Evolutionary conservation across 2,329 filamentous ascomycete genomes (phyloP).

Genomic region (Phoma sp.): DNA sequence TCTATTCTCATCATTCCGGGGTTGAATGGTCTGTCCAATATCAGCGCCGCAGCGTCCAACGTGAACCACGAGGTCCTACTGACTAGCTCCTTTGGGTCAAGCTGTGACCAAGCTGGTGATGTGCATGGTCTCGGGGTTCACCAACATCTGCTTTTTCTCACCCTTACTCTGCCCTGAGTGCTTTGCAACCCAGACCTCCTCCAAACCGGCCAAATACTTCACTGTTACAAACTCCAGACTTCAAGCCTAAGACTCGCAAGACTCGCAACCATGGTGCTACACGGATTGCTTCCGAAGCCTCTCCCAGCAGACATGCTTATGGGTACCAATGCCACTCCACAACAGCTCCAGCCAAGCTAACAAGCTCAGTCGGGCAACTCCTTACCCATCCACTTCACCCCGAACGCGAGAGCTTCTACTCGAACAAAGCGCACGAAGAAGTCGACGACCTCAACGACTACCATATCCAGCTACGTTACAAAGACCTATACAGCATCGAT

Average conservation of each 20-base stretch:
- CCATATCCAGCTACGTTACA: slow-evolving; percentile 49
- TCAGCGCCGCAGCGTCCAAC: slow-evolving; percentile 15
- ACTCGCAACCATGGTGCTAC: no score
- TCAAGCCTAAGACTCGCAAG: no score
- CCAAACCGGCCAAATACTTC: background rate
- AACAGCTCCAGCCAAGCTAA: slow-evolving; percentile 13
- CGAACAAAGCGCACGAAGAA: slow-evolving; percentile 38
- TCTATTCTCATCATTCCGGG: background rate
- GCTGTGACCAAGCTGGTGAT: slow-evolving; percentile 12
- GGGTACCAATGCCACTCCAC: slow-evolving; percentile 9
- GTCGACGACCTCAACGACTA: slow-evolving; percentile 49
- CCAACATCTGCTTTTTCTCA: slow-evolving; percentile 3
- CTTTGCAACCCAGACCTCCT: background rate
- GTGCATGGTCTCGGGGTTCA: slow-evolving; percentile 9
- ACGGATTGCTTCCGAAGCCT: slow-evolving; percentile 47
- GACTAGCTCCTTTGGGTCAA: background rate
- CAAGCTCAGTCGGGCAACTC: slow-evolving; percentile 43
- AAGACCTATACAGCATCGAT: slow-evolving; percentile 47
- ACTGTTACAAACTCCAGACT: no score
- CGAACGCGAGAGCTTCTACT: slow-evolving; percentile 47
- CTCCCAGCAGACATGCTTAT: slow-evolving; percentile 41
- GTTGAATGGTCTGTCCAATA: slow-evolving; percentile 7
- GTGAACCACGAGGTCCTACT: slow-evolving; percentile 10
- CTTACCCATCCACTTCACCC: slow-evolving; percentile 46
- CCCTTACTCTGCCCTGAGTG: slow-evolving; percentile 6